A percentile compares a stretch with the other conserved stretches of the same genome.
phyloP scores from a whole-genome alignment of 1,139 yeast species.

The Saccharomycopsis phalli region DNA sequence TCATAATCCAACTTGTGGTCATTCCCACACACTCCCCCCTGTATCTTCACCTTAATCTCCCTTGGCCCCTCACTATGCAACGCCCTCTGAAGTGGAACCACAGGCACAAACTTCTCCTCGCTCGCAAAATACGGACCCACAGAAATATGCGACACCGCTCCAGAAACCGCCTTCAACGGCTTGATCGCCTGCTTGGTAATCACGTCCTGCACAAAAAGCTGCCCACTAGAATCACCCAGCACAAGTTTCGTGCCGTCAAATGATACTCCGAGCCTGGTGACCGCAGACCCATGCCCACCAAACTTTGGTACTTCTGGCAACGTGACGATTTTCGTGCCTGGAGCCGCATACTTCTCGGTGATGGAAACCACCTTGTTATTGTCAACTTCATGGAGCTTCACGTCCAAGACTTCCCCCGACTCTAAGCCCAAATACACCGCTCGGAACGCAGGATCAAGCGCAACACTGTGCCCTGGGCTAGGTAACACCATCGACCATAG shows the following conservation, averaged over 20 bases:
- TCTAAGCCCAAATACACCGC: conserved; percentile 60
- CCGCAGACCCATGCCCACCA: conserved; percentile 42
- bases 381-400: conserved; percentile 41
- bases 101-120: conserved; percentile 22
- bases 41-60: conserved; percentile 40
- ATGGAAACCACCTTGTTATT: conserved; percentile 5
- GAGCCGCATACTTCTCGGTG: conserved; percentile 2
- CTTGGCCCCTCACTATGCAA: conserved; percentile 36
- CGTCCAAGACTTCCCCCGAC: conserved; percentile 51
- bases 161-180: conserved; percentile 44
- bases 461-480: conserved; percentile 46
- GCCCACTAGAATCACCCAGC: conserved; percentile 69
- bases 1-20: conserved; percentile 23
- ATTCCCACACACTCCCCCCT: conserved; percentile 7
- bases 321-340: conserved; percentile 38
- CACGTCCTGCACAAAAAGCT: conserved; percentile 60
- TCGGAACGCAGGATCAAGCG: conserved; percentile 78
- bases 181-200: conserved; percentile 70
- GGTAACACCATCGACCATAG: conserved; percentile 67
- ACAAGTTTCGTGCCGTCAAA: conserved; percentile 69
- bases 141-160: conserved; percentile 10
- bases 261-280: conserved; percentile 50
- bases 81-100: conserved; percentile 55
- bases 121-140: conserved; percentile 1
- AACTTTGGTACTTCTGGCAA: conserved; percentile 46